Percentiles rank a stretch among this genome's conserved stretches.
phyloP scores from a whole-genome alignment of 768 basidiomycete species.

The Kwoniella europaea region DNA sequence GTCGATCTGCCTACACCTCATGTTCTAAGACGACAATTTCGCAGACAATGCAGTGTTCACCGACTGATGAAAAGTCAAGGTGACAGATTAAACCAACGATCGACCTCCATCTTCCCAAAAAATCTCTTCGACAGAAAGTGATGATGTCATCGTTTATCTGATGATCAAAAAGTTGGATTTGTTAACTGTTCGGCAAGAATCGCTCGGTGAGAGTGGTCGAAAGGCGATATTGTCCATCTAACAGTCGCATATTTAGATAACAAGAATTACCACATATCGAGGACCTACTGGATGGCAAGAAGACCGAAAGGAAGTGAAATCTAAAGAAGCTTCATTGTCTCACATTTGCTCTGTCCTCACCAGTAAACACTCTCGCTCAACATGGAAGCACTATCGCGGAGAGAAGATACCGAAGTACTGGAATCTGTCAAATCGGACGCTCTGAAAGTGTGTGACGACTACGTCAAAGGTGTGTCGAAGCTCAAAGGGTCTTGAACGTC shows the following conservation, averaged over 20 bases:
- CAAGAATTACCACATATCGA: background rate
- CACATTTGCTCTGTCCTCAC: background rate
- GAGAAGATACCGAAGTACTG: conserved; percentile 50
- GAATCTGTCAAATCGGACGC: conserved; percentile 39
- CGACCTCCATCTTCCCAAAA: background rate
- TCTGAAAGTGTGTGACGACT: conserved; percentile 47
- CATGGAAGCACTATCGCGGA: conserved; percentile 50
- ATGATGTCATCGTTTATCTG: conserved; percentile 18
- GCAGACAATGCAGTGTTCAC: background rate
- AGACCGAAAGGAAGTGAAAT: too few relatives aligned
- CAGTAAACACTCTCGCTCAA: background rate
- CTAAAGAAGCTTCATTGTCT: too few relatives aligned
- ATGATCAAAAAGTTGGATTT: conserved; percentile 1
- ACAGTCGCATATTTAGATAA: background rate
- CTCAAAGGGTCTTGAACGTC: background rate
- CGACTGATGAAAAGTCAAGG: background rate
- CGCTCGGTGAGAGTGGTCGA: background rate
- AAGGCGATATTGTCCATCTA: too few relatives aligned
- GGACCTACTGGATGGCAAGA: background rate
- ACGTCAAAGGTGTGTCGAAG: conserved; percentile 39
- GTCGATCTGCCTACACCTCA: too few relatives aligned
- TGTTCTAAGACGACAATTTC: background rate
- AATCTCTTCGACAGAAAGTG: conserved; percentile 11
- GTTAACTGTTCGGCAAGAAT: background rate
- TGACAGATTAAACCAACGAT: background rate